Evolutionary conservation across 306 rosid genomes (phyloP), one percentile per base, ranked within the genome.

Genomic region (Gynostemma pentaphyllum): DNA sequence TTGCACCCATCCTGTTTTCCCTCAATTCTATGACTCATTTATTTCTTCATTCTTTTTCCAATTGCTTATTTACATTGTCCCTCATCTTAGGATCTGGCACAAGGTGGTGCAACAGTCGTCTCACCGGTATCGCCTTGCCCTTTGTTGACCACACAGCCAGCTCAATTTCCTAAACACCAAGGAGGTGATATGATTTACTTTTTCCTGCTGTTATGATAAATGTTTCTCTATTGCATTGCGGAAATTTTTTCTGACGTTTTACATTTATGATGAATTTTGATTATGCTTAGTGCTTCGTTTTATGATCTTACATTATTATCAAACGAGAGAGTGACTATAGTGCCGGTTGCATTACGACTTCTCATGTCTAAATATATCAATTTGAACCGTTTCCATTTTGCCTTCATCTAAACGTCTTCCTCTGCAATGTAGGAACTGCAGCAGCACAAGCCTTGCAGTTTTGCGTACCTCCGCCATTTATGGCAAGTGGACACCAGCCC

Each of bases 121-220:
- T 74, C 95, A 56, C 81, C 85, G 0, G 70, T 72, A 47, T 70
- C 80, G 41, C 76, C 83, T 14, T 85, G 82, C 63, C 89, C 97
- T 66, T 13, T 80, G 73, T 62, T 66, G 71, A 66, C 75, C 49
- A 67, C 87, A 62, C 87, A 81, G 71, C 87, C 79, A 44, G 78
- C 72, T 36, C 96, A 79, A 59, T 80, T 78, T 74, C 89, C 84
- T 3, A 90, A 90, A 79, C 85, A 90, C 64, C 97, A 85, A 73
- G 97, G 96, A n/a, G n/a, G n/a, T n/a, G n/a, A n/a, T n/a, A n/a
- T 85, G 72, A 62, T 48, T 27, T 24, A 30, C 32, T 21, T 37
- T 64, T 68, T 66, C 52, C 47, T 30, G 45, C n/a, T n/a, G 11
- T 7, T 2, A 12, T 1, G 45, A 15, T 12, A 24, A 29, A 9